Conservation (phyloP, 768 basidiomycete species). For the Austroboletus eburneus region DNA sequence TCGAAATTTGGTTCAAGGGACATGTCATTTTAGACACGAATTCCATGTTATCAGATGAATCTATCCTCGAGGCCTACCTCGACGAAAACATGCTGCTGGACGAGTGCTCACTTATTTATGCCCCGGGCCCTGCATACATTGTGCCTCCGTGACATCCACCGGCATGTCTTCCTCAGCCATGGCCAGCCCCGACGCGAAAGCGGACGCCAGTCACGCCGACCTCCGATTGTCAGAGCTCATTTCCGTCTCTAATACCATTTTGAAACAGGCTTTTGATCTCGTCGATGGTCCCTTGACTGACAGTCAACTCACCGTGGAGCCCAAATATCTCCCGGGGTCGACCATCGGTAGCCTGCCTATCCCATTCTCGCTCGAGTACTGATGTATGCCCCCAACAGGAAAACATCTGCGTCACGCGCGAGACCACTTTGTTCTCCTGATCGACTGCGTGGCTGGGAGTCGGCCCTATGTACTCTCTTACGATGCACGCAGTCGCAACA, state of each 20-base stretch:
- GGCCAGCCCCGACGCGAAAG: conserved; percentile 8
- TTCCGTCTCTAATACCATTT: conserved; percentile 60
- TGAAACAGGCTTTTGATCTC: conserved; percentile 71
- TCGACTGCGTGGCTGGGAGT: conserved; percentile 47
- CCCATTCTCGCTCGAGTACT: neutral
- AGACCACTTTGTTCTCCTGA: conserved; percentile 73
- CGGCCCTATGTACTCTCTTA: conserved; percentile 61
- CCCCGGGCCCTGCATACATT: neutral
- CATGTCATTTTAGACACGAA: conserved; percentile 31
- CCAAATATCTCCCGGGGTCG: conserved; percentile 79
- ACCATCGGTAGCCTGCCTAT: conserved; percentile 61
- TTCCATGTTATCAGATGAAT: conserved; percentile 13
- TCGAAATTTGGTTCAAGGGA: conserved; percentile 82
- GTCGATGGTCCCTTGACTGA: conserved; percentile 60
- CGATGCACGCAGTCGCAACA: conserved; percentile 71
- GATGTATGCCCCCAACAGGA: conserved; percentile 39
- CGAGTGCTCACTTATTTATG: conserved; percentile 17
- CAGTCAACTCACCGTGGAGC: conserved; percentile 62
- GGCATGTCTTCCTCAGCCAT: conserved; percentile 17
- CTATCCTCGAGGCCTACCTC: conserved; percentile 25
- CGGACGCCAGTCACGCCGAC: conserved; percentile 4
- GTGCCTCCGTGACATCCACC: neutral
- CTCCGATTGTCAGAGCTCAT: conserved; percentile 50
- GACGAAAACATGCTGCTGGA: conserved; percentile 12
- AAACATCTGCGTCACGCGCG: conserved; percentile 85